Conservation (phyloP, 805 yeast genomes). For the Grigorovia yakushimaensis region DNA sequence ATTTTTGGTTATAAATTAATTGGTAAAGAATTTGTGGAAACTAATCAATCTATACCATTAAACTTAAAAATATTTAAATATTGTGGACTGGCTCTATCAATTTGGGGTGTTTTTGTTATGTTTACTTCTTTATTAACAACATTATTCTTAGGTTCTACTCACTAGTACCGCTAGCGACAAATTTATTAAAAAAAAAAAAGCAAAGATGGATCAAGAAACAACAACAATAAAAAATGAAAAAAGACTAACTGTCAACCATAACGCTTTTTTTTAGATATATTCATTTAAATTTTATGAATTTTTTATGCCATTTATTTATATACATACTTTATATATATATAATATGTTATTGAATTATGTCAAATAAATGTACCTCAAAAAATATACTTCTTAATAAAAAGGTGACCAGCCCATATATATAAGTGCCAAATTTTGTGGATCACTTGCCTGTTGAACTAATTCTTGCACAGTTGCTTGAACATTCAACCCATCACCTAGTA, state of each 20-base stretch:
- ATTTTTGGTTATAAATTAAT: conserved; percentile 46
- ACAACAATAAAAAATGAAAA: too few species aligned
- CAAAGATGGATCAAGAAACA: too few species aligned
- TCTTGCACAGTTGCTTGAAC: conserved; percentile 79
- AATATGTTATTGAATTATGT: too few species aligned
- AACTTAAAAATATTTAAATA: conserved; percentile 28
- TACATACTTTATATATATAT: not conserved
- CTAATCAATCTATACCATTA: conserved; percentile 12
- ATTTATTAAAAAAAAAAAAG: conserved; percentile 1
- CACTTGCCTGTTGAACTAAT: conserved; percentile 66
- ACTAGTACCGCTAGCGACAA: too few species aligned
- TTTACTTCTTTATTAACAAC: conserved; percentile 38
- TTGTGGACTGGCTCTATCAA: conserved; percentile 30
- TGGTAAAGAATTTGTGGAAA: conserved; percentile 13
- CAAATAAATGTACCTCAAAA: too few species aligned
- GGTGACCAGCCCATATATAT: conserved; percentile 85
- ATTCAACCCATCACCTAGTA: conserved; percentile 57
- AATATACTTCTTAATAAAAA: conserved; percentile 46
- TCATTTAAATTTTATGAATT: not conserved
- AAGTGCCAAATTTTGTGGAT: conserved; percentile 54
- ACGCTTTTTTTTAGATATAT: not conserved
- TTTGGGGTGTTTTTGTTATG: conserved; percentile 47
- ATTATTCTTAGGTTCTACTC: conserved; percentile 20
- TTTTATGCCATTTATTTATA: not conserved
- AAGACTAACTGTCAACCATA: too few species aligned